Conservation (phyloP, 2,329 filamentous ascomycete species). For the Cercospora zeina region DNA sequence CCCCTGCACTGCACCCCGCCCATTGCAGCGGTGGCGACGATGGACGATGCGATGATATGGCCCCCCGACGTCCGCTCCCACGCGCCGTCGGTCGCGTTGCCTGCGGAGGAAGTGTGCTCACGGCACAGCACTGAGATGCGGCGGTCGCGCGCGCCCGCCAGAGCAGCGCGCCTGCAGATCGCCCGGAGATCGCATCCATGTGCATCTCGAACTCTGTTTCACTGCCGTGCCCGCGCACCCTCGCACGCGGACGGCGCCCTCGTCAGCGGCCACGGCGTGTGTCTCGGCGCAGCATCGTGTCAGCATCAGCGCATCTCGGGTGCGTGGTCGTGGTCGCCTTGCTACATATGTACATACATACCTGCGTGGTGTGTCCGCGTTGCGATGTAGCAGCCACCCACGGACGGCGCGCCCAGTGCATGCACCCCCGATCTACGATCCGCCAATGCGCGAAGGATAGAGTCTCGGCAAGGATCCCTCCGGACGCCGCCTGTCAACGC, state of each 20-base stretch:
- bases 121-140: too few species aligned
- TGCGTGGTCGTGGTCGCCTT: neutral
- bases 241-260: neutral
- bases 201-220: constrained; percentile 7
- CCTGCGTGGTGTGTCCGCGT: too few species aligned
- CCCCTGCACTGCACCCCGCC: neutral
- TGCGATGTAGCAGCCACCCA: neutral
- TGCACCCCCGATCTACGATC: constrained; percentile 5
- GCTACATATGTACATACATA: too few species aligned
- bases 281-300: neutral
- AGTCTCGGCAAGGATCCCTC: constrained; percentile 4
- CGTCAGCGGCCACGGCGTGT: neutral
- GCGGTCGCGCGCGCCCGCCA: too few species aligned
- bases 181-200: neutral
- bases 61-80: too few species aligned
- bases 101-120: too few species aligned
- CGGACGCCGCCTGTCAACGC: constrained; percentile 7
- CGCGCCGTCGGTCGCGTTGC: too few species aligned
- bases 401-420: neutral
- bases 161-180: constrained; percentile 1
- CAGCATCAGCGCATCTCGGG: neutral
- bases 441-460: neutral
- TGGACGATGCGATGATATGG: neutral
- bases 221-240: neutral
- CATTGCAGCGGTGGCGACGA: neutral